phyloP scores from a whole-genome alignment of 2,329 filamentous ascomycete species.

The Fusarium sp. region DNA sequence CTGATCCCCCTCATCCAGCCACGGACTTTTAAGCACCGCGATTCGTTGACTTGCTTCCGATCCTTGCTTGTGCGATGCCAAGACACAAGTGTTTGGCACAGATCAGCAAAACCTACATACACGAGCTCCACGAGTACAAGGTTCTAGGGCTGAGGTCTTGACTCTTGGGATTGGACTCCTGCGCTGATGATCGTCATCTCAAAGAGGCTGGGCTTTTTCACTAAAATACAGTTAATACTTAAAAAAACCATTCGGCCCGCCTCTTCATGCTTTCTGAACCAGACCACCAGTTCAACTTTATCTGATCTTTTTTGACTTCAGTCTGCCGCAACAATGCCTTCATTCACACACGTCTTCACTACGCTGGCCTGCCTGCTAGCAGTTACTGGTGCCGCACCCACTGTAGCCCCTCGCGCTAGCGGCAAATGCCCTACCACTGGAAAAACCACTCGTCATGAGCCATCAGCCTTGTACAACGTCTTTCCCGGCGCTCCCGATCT shows the following conservation, averaged over 20 bases:
- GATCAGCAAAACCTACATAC: slow-evolving; percentile 25
- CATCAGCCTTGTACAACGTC: slow-evolving; percentile 38
- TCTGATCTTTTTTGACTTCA: background rate
- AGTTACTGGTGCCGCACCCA: slow-evolving; percentile 24
- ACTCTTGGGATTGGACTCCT: slow-evolving; percentile 9
- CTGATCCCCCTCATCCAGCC: slow-evolving; percentile 17
- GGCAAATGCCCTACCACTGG: slow-evolving; percentile 22
- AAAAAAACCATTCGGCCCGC: slow-evolving; percentile 2
- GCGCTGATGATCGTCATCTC: slow-evolving; percentile 30
- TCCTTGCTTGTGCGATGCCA: slow-evolving; percentile 30
- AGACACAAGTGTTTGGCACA: slow-evolving; percentile 19
- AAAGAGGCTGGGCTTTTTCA: slow-evolving; percentile 20
- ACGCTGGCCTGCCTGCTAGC: slow-evolving; percentile 32
- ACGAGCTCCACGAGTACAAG: slow-evolving; percentile 11
- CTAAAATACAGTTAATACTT: slow-evolving; percentile 22
- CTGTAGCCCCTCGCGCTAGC: slow-evolving; percentile 23
- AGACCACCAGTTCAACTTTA: slow-evolving; percentile 5
- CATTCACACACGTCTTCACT: slow-evolving; percentile 15
- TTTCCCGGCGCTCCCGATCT: slow-evolving; percentile 38
- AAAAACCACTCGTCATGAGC: slow-evolving; percentile 4
- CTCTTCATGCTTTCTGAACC: background rate
- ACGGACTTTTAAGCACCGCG: slow-evolving; percentile 10
- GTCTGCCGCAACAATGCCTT: slow-evolving; percentile 20
- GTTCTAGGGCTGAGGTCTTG: slow-evolving; percentile 13
- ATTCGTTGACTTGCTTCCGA: slow-evolving; percentile 18